Evolutionary conservation across 2,329 filamentous ascomycete genomes (phyloP).

Genomic region (Neofusicoccum laricinum): DNA sequence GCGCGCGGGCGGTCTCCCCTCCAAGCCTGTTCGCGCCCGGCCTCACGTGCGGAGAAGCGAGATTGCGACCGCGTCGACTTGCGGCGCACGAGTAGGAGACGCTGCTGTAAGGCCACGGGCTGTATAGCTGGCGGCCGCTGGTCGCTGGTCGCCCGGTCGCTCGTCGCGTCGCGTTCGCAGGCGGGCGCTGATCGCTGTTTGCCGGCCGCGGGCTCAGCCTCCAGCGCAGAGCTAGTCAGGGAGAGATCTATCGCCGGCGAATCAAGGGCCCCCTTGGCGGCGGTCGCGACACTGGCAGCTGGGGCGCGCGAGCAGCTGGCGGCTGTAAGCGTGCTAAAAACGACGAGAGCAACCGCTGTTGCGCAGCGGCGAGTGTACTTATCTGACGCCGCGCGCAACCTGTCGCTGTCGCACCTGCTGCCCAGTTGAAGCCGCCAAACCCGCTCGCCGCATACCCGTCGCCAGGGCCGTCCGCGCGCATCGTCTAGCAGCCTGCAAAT

Average conservation of each 20-base stretch:
- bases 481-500: slow-evolving; percentile 13
- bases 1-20: background rate
- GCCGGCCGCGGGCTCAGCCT: slow-evolving; percentile 6
- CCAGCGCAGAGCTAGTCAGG: slow-evolving; percentile 1
- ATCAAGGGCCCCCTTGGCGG: background rate
- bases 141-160: too few species aligned
- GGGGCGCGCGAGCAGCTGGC: background rate
- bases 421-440: background rate
- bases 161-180: background rate
- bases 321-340: background rate
- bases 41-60: slow-evolving; percentile 13
- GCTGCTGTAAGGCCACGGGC: too few species aligned
- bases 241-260: slow-evolving; percentile 11
- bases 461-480: background rate
- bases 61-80: background rate
- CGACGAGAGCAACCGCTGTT: background rate
- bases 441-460: background rate
- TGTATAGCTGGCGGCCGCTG: too few species aligned
- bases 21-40: background rate
- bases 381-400: background rate
- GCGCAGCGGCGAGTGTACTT: background rate
- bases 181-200: background rate
- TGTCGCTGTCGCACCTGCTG: background rate
- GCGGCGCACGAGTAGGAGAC: background rate
- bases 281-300: background rate